Base-by-base conservation (phyloP, 2,329 filamentous ascomycete species). In the Exophiala lecanii-corni region DNA sequence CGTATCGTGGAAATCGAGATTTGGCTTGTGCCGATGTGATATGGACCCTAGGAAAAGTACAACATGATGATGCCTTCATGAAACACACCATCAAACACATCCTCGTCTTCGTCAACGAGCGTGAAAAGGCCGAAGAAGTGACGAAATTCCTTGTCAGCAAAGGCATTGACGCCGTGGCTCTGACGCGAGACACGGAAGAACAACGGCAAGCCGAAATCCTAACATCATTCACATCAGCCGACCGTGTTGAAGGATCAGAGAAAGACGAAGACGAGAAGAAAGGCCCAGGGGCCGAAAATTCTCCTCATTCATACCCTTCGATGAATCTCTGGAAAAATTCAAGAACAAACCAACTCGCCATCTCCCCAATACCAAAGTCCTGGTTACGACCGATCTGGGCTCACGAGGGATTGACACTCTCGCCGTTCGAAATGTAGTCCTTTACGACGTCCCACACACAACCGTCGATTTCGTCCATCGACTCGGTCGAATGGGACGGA, bases 401-500 rank as follows among this genome's bases (percentile, higher is more conserved):
- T 95, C 89, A 4, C 73, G 92, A 55, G 92, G 92, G 50, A 95
- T 98, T 57, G 92, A 98, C 64, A 98, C 92, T 0, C 68, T 96
- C 20, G 84, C 87, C 13, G 91, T 97, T 13, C 78, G 86, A 44
- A 87, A 94, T 55, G 92, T 98, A 39, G 83, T 98, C 41, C 69
- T 98, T 18, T 97, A 95, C 64, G 89, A 98, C 62, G 91, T 98
- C n/a, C 92, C 92, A 3, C 91, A 97, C 61, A 94, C 87, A 0
- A 94, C 89, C 0, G 94, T 98, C 47, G 94, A 98, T 65, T 98
- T 98, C 59, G 96, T 98, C 59, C 94, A 98, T 65, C 84, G 94
- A 12, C 78, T 97, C 3, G 92, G 92, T 12, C 78, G 92, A 44
- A 88, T 92, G 1, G 92, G 92, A 0, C 79, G 92, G 23, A 97